These are phyloP conservation scores for Hypericum androsaemum DNA, from an alignment of 345 rosid genomes.

Conservation along the genomic window DNA sequence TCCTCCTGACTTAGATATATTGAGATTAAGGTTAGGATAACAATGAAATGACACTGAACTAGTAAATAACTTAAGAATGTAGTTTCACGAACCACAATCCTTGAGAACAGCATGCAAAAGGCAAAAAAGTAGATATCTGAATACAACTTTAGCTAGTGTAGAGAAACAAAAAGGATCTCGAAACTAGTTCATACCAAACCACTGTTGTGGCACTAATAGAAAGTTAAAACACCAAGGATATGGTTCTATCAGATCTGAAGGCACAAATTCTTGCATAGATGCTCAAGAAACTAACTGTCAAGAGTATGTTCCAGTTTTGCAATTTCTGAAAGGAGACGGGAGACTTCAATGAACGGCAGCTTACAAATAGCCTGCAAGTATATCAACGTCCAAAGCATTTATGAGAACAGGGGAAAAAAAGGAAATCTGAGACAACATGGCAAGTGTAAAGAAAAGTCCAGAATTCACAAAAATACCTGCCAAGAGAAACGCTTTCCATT, in stretches of 20 bases:
- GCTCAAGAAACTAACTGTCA: constrained; percentile 17
- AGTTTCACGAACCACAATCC: too few species aligned
- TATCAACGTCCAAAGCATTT: neutral
- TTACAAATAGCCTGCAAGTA: constrained; percentile 17
- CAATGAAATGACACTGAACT: too few species aligned
- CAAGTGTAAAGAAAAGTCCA: too few species aligned
- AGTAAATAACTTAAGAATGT: too few species aligned
- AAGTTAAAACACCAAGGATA: too few species aligned
- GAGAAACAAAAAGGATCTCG: too few species aligned
- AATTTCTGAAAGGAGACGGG: constrained; percentile 23
- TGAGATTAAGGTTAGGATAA: neutral
- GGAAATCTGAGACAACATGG: neutral
- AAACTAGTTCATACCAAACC: too few species aligned
- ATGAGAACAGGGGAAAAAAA: neutral
- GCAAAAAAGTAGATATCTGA: too few species aligned
- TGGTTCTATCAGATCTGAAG: neutral
- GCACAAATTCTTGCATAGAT: neutral
- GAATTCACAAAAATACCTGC: constrained; percentile 17
- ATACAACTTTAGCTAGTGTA: too few species aligned
- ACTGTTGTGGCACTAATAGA: too few species aligned
- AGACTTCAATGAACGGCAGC: constrained; percentile 28
- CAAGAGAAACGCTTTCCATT: constrained; percentile 20
- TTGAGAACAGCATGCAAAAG: too few species aligned
- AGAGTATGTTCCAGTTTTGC: constrained; percentile 21
- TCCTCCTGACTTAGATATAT: constrained; percentile 16